A percentile compares a stretch with the other conserved stretches of the same genome.
phyloP scores from a whole-genome alignment of 257 asterid genomes.

The Capsicum rhomboideum region DNA sequence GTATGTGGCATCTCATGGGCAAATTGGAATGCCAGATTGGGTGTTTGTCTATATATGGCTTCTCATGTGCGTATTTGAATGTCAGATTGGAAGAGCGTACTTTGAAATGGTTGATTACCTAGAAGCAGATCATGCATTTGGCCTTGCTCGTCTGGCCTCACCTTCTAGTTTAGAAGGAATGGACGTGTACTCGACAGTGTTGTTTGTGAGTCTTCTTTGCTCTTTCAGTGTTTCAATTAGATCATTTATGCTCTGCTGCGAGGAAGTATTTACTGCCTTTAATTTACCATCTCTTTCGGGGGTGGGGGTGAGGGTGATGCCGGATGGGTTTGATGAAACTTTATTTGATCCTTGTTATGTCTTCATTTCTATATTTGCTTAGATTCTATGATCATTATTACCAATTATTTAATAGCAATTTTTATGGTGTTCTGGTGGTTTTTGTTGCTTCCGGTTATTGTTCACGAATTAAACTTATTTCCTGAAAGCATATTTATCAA shows the following conservation, averaged over 20 bases:
- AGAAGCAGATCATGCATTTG: constrained; percentile 92
- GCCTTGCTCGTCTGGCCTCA: constrained; percentile 72
- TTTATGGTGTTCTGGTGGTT: not conserved
- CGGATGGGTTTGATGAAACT: not conserved
- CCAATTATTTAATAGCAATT: not conserved
- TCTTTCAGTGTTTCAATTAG: constrained; percentile 3
- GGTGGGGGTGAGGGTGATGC: not conserved
- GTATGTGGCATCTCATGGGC: not conserved
- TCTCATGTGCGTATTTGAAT: constrained; percentile 14
- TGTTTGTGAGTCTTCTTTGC: constrained; percentile 62
- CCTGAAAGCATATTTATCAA: not conserved
- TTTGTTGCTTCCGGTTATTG: not conserved
- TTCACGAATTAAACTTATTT: not conserved
- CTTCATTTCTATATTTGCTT: not conserved
- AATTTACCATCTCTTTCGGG: not conserved
- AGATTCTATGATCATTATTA: not conserved
- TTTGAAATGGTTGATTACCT: constrained; percentile 90
- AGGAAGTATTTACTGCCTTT: not conserved
- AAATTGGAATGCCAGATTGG: not conserved
- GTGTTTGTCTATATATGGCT: constrained; percentile 13
- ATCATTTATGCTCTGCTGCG: not conserved
- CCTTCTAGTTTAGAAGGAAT: constrained; percentile 89
- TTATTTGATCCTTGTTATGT: not conserved
- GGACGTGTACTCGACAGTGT: constrained; percentile 87
- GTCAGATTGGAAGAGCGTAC: constrained; percentile 83